These are phyloP conservation scores for Saccharomycopsis sp. DNA, from an alignment of 805 yeast species.

Conservation along the genomic window DNA sequence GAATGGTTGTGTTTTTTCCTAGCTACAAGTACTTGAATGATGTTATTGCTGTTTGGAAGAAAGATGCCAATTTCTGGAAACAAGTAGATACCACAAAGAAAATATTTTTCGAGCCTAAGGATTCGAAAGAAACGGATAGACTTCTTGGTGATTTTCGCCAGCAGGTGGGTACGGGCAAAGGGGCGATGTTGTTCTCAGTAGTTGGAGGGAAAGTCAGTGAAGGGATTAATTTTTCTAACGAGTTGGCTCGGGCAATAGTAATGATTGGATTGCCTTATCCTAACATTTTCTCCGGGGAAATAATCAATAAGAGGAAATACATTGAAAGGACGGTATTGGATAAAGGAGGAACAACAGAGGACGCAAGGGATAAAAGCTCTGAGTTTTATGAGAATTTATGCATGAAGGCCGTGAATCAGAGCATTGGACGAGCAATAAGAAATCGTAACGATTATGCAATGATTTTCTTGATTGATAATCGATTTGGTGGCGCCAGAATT, in stretches of 20 bases:
- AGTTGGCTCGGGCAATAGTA: constrained; percentile 78
- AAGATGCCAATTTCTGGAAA: constrained; percentile 27
- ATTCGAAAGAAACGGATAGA: constrained; percentile 35
- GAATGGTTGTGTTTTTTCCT: constrained; percentile 78
- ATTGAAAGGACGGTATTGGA: constrained; percentile 46
- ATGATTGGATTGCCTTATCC: constrained; percentile 91
- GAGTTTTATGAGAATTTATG: constrained; percentile 76
- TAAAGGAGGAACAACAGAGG: constrained; percentile 39
- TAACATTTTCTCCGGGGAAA: constrained; percentile 72
- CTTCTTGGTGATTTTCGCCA: constrained; percentile 46
- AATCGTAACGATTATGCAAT: constrained; percentile 76
- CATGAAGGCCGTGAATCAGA: constrained; percentile 87
- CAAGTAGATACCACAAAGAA: constrained; percentile 35
- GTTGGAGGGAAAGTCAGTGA: constrained; percentile 92
- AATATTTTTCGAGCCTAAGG: constrained; percentile 51
- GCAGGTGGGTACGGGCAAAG: constrained; percentile 32
- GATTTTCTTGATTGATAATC: constrained; percentile 60
- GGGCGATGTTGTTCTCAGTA: constrained; percentile 72
- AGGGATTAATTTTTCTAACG: constrained; percentile 86
- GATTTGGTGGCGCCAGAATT: constrained; percentile 45
- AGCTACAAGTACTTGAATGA: constrained; percentile 65
- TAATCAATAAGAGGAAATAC: constrained; percentile 61
- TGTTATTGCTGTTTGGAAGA: constrained; percentile 49
- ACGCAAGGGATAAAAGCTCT: constrained; percentile 42
- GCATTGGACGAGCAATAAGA: constrained; percentile 87